Percentiles rank a stretch among this genome's conserved stretches.
These are phyloP conservation scores for Fusarium heterosporum DNA, from an alignment of 2,329 filamentous ascomycete species.

Conservation along the genomic window DNA sequence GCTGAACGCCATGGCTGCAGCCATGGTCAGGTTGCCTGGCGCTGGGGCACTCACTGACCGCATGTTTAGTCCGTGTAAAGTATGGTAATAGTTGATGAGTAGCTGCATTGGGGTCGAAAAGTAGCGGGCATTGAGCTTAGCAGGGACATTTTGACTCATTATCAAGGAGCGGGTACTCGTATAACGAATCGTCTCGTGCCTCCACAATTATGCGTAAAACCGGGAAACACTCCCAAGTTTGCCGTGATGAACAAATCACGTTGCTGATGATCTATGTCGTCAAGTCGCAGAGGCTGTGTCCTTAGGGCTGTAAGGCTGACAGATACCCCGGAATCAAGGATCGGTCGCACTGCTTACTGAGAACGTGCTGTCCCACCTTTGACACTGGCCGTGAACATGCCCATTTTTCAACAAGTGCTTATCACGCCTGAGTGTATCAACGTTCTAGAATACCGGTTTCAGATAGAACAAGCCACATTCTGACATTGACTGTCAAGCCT, in stretches of 20 bases:
- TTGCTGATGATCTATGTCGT: conserved; percentile 18
- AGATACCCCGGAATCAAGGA: conserved; percentile 40
- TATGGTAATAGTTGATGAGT: conserved; percentile 7
- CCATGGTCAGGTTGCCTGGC: conserved; percentile 21
- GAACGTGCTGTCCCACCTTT: conserved; percentile 19
- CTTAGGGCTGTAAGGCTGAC: conserved; percentile 49
- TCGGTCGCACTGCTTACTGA: conserved; percentile 37
- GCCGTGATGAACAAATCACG: conserved; percentile 22
- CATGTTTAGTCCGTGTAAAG: conserved; percentile 16
- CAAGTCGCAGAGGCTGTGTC: conserved; percentile 20
- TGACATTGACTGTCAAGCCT: background rate
- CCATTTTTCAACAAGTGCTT: conserved; percentile 3
- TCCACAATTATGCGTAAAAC: conserved; percentile 21
- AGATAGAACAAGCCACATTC: background rate
- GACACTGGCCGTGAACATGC: conserved; percentile 1
- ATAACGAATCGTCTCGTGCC: conserved; percentile 11
- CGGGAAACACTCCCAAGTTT: conserved; percentile 19
- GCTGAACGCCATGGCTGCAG: conserved; percentile 24
- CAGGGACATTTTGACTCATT: conserved; percentile 32
- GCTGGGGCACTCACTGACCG: conserved; percentile 18
- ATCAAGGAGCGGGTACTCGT: conserved; percentile 22
- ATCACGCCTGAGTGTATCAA: conserved; percentile 8
- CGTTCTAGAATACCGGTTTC: conserved; percentile 23
- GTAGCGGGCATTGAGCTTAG: conserved; percentile 25
- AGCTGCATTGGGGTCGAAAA: conserved; percentile 18